Conservation (phyloP, 108 stramenopile genomes). For the Nitzschia palea region DNA sequence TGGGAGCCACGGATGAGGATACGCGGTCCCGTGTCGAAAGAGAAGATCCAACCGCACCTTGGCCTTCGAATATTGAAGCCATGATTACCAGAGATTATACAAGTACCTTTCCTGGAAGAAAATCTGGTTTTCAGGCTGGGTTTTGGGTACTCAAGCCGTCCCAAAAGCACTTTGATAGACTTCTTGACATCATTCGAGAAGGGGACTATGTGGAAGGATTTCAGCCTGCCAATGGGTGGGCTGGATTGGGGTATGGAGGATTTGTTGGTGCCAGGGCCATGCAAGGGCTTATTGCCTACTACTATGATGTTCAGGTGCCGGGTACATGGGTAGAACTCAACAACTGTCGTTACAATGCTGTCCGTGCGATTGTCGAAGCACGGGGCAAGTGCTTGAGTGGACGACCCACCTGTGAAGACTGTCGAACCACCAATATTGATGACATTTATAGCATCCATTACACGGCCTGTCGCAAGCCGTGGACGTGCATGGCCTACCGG, state of each 20-base stretch:
- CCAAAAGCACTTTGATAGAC: slow-evolving; percentile 64
- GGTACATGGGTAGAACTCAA: slow-evolving; percentile 68
- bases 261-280: slow-evolving; percentile 75
- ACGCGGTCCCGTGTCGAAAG: slow-evolving; percentile 28
- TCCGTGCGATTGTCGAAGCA: slow-evolving; percentile 42
- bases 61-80: slow-evolving; percentile 36
- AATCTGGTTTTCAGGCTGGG: slow-evolving; percentile 87
- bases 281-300: slow-evolving; percentile 71
- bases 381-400: slow-evolving; percentile 51
- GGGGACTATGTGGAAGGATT: slow-evolving; percentile 71
- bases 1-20: slow-evolving; percentile 32
- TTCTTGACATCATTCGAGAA: slow-evolving; percentile 72
- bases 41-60: slow-evolving; percentile 1
- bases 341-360: slow-evolving; percentile 83
- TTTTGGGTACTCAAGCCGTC: slow-evolving; percentile 86
- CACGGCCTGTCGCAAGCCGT: slow-evolving; percentile 91
- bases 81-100: slow-evolving; percentile 76
- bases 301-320: slow-evolving; percentile 62
- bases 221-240: slow-evolving; percentile 47
- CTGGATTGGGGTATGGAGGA: slow-evolving; percentile 73
- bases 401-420: slow-evolving; percentile 62
- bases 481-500: slow-evolving; percentile 62
- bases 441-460: slow-evolving; percentile 83
- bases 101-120: slow-evolving; percentile 42
- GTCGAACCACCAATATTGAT: slow-evolving; percentile 41